Conservation (phyloP, 2,329 filamentous ascomycete genomes). For the Scorias spongiosa region DNA sequence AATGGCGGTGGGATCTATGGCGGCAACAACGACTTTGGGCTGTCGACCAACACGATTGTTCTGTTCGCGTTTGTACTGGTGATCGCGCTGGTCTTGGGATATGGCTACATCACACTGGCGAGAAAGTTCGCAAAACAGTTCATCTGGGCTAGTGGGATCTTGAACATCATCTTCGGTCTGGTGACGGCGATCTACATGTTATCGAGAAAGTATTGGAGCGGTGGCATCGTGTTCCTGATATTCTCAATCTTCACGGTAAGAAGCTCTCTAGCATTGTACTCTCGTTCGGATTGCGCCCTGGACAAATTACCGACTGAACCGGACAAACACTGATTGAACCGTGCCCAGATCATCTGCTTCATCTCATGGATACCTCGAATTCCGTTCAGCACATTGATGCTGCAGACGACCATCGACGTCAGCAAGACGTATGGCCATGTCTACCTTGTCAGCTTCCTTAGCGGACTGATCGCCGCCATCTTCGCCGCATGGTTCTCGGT, state of each 20-base stretch:
- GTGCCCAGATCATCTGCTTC: slow-evolving; percentile 50
- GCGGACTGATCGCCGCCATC: slow-evolving; percentile 59
- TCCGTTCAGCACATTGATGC: slow-evolving; percentile 80
- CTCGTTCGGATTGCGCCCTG: no score
- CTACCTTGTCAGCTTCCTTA: slow-evolving; percentile 70
- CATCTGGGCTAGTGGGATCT: slow-evolving; percentile 81
- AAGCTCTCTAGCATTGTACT: neutral
- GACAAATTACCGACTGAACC: no score
- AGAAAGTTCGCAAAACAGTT: slow-evolving; percentile 38
- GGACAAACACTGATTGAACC: neutral
- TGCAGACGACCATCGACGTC: slow-evolving; percentile 72
- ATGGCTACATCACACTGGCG: slow-evolving; percentile 51
- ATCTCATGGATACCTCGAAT: slow-evolving; percentile 81
- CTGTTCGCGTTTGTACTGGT: slow-evolving; percentile 67
- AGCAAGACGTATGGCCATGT: slow-evolving; percentile 74
- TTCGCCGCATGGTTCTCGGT: slow-evolving; percentile 77
- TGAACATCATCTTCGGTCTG: slow-evolving; percentile 74
- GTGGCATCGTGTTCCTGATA: slow-evolving; percentile 73
- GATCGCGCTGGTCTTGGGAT: slow-evolving; percentile 60
- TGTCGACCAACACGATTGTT: slow-evolving; percentile 73
- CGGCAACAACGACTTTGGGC: slow-evolving; percentile 46
- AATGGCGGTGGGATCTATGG: slow-evolving; percentile 63
- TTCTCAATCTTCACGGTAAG: slow-evolving; percentile 57
- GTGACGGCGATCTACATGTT: slow-evolving; percentile 81
- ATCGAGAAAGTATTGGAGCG: slow-evolving; percentile 58